Evolutionary conservation across 305 asterid genomes (phyloP).

Genomic region (Plantago coronopus): DNA sequence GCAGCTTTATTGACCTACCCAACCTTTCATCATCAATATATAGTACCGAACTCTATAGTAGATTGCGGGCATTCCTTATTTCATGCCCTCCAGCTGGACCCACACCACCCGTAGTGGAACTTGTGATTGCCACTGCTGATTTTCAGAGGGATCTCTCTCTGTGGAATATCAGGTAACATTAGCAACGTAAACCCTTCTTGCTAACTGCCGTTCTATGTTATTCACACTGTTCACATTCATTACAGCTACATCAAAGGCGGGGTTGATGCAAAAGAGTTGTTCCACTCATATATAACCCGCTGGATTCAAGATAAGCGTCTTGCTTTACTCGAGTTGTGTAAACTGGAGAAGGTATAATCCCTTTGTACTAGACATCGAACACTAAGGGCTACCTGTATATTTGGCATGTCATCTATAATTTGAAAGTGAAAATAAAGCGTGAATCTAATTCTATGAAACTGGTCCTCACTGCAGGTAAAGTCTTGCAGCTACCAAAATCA

Average conservation of each 20-base stretch:
- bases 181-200: conserved; percentile 10
- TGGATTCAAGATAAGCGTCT: conserved; percentile 94
- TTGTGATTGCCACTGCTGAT: conserved; percentile 78
- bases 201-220: background rate
- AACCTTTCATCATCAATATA: conserved; percentile 79
- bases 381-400: too few species aligned
- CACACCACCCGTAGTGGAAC: conserved; percentile 62
- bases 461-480: conserved; percentile 46
- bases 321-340: conserved; percentile 75
- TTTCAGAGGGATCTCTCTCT: conserved; percentile 74
- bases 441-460: too few species aligned
- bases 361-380: background rate
- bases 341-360: conserved; percentile 67
- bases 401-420: too few species aligned
- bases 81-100: conserved; percentile 88
- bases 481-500: conserved; percentile 47
- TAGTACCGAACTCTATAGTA: conserved; percentile 64
- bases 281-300: conserved; percentile 57
- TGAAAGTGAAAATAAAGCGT: too few species aligned
- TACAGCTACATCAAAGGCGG: conserved; percentile 83
- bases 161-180: conserved; percentile 70
- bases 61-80: conserved; percentile 74
- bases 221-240: conserved; percentile 20
- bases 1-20: conserved; percentile 90
- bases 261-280: conserved; percentile 86